These are phyloP conservation scores for Abortiporus biennis DNA, from an alignment of 1,284 basidiomycete species.

Conservation along the genomic window DNA sequence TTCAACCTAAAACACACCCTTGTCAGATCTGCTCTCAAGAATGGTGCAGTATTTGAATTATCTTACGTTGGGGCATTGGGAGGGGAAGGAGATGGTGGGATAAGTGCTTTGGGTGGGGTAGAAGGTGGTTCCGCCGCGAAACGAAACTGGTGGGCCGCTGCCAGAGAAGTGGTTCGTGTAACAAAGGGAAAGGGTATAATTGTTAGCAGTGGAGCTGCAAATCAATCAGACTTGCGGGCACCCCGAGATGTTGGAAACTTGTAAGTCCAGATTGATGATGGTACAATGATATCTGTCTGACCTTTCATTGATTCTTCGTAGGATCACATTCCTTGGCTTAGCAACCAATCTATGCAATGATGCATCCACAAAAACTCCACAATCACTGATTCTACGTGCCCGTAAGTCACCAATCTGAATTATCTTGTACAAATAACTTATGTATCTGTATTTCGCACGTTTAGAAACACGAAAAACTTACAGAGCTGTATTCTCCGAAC, in stretches of 20 bases:
- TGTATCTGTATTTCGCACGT: too few species aligned
- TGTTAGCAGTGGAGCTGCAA: slow-evolving; percentile 56
- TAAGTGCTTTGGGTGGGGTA: slow-evolving; percentile 40
- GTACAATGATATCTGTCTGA: not conserved
- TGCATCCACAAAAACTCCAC: slow-evolving; percentile 52
- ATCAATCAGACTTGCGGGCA: slow-evolving; percentile 55
- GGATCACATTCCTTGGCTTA: slow-evolving; percentile 60
- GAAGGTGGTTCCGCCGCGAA: slow-evolving; percentile 51
- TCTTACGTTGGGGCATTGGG: slow-evolving; percentile 69
- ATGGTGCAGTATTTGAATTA: slow-evolving; percentile 82
- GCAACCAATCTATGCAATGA: slow-evolving; percentile 61
- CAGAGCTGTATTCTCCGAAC: slow-evolving; percentile 68
- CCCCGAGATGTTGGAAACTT: slow-evolving; percentile 70
- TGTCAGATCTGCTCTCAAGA: slow-evolving; percentile 74
- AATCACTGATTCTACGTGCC: slow-evolving; percentile 64
- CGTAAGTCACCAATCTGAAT: slow-evolving; percentile 39
- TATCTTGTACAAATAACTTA: slow-evolving; percentile 3
- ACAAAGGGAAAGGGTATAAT: slow-evolving; percentile 73
- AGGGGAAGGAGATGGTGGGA: slow-evolving; percentile 42
- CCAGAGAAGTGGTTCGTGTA: slow-evolving; percentile 67
- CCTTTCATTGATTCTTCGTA: slow-evolving; percentile 3
- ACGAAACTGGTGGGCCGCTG: slow-evolving; percentile 78
- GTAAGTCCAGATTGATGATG: slow-evolving; percentile 40
- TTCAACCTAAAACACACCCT: slow-evolving; percentile 81
- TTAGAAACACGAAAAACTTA: slow-evolving; percentile 54